Evolutionary conservation across 1,284 basidiomycete genomes (phyloP).

Genomic region (Porogramme epimiltina): DNA sequence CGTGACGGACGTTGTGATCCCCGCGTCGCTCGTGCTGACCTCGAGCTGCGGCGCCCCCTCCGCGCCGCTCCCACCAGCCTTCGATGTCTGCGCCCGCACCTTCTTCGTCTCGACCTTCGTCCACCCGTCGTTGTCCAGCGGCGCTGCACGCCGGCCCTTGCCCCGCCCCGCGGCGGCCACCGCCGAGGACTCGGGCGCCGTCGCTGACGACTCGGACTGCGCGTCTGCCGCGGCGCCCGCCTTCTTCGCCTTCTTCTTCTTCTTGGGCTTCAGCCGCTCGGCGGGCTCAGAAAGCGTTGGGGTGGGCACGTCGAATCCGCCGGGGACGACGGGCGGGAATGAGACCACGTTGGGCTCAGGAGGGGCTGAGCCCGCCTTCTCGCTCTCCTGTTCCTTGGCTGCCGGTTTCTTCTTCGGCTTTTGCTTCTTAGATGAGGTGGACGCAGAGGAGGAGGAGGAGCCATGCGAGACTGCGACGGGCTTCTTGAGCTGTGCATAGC

Average conservation of each 20-base stretch:
- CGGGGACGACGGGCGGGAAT: conserved; percentile 49
- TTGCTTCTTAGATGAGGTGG: conserved; percentile 31
- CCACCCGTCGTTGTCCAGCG: conserved; percentile 50
- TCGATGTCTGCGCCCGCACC: conserved; percentile 8
- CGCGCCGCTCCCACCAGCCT: conserved; percentile 4
- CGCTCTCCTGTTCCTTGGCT: conserved; percentile 12
- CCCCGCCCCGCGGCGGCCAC: conserved; percentile 25
- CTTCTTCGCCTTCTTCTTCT: conserved; percentile 45
- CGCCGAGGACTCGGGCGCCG: conserved; percentile 30
- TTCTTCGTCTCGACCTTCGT: conserved; percentile 45
- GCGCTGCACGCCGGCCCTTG: conserved; percentile 15
- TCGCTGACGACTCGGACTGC: conserved; percentile 35
- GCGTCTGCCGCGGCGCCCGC: conserved; percentile 23
- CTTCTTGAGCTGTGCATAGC: conserved; percentile 35
- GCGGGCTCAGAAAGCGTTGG: conserved; percentile 18
- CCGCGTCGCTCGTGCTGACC: conserved; percentile 51
- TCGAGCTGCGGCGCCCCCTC: conserved; percentile 29
- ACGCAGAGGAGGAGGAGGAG: conserved; percentile 9
- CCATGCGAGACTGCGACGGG: conserved; percentile 13
- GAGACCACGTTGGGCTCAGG: conserved; percentile 35
- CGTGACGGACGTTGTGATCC: conserved; percentile 47
- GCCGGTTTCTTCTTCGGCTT: conserved; percentile 43
- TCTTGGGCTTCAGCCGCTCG: conserved; percentile 34
- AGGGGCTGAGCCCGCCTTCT: conserved; percentile 14
- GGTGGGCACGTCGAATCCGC: conserved; percentile 39